Evolutionary conservation across 2,329 filamentous ascomycete genomes (phyloP).

Genomic region (Metarhizium anisopliae): DNA sequence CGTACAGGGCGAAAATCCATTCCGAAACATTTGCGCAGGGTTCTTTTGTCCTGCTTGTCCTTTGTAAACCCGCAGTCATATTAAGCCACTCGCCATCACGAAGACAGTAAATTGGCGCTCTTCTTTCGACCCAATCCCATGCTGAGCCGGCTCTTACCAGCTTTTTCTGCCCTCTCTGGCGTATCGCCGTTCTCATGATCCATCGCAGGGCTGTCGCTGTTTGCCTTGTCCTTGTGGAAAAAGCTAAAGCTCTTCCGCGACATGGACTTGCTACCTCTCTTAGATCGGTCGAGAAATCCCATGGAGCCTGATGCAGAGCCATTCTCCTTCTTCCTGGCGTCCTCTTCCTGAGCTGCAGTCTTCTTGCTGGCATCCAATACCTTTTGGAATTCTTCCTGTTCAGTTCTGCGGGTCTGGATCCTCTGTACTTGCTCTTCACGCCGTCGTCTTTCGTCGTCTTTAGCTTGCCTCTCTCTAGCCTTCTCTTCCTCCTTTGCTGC

Average conservation of each 20-base stretch:
- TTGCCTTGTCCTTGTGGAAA: slow-evolving; percentile 43
- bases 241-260: slow-evolving; percentile 67
- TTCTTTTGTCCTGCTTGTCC: slow-evolving; percentile 14
- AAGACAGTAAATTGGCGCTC: slow-evolving; percentile 39
- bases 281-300: slow-evolving; percentile 55
- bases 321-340: slow-evolving; percentile 28
- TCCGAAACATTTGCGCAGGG: slow-evolving; percentile 10
- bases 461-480: slow-evolving; percentile 30
- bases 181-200: slow-evolving; percentile 21
- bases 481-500: slow-evolving; percentile 32
- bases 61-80: not conserved
- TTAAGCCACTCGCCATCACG: not conserved
- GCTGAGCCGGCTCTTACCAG: slow-evolving; percentile 54
- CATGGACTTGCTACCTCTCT: slow-evolving; percentile 69
- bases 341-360: slow-evolving; percentile 45
- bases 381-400: slow-evolving; percentile 52
- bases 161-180: slow-evolving; percentile 38
- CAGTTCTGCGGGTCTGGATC: slow-evolving; percentile 42
- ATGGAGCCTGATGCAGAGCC: slow-evolving; percentile 28
- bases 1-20: slow-evolving; percentile 3
- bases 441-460: slow-evolving; percentile 21
- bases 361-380: slow-evolving; percentile 59
- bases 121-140: slow-evolving; percentile 63
- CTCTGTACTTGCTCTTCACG: slow-evolving; percentile 48
- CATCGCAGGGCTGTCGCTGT: slow-evolving; percentile 13